These are phyloP conservation scores for Cubamyces lactineus DNA, from an alignment of 768 basidiomycete species.

Conservation along the genomic window DNA sequence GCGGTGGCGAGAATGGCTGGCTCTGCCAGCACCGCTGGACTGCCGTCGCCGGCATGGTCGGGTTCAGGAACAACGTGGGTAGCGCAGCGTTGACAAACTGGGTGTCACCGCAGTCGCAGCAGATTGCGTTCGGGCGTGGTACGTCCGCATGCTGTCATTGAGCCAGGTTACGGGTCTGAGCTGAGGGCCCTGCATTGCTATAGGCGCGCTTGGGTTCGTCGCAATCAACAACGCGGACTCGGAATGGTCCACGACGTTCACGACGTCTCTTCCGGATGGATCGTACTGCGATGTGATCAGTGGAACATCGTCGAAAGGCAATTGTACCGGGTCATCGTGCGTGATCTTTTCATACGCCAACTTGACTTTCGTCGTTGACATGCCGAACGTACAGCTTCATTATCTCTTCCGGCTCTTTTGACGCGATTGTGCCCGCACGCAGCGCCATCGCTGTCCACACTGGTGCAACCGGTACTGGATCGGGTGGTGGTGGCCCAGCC, in stretches of 20 bases:
- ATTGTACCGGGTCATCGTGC: constrained; percentile 57
- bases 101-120: constrained; percentile 58
- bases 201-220: constrained; percentile 60
- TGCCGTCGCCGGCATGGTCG: constrained; percentile 60
- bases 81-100: constrained; percentile 54
- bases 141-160: constrained; percentile 13
- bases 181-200: background rate
- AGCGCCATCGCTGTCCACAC: constrained; percentile 62
- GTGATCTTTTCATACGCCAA: constrained; percentile 24
- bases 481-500: constrained; percentile 11
- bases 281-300: constrained; percentile 68
- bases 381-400: constrained; percentile 42
- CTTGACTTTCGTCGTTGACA: background rate
- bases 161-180: background rate
- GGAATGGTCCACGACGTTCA: constrained; percentile 58
- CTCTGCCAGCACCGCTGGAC: constrained; percentile 67
- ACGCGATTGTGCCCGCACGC: constrained; percentile 51
- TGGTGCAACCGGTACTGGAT: constrained; percentile 35
- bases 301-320: constrained; percentile 44
- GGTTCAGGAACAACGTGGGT: constrained; percentile 64
- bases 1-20: constrained; percentile 61
- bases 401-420: constrained; percentile 54
- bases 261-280: constrained; percentile 59
- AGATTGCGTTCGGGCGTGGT: constrained; percentile 72
- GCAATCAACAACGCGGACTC: constrained; percentile 68